A percentile compares a stretch with the other conserved stretches of the same genome.
phyloP scores from a whole-genome alignment of 2,329 filamentous ascomycete species.

The Zymoseptoria crescenta region DNA sequence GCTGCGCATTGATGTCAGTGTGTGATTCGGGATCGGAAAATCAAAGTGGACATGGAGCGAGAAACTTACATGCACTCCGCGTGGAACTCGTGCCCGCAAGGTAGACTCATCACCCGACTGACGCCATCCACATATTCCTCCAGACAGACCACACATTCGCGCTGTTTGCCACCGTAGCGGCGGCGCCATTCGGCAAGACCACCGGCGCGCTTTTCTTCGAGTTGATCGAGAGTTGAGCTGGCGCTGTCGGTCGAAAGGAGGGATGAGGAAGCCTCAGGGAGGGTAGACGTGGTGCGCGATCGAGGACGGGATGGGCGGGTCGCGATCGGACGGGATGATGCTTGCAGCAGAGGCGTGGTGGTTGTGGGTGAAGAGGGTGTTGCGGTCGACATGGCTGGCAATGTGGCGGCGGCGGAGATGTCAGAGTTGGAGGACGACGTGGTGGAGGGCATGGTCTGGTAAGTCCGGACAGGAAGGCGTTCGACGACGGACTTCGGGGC shows the following conservation, averaged over 20 bases:
- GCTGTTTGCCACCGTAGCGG: constrained; percentile 56
- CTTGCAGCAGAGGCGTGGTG: constrained; percentile 72
- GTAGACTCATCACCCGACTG: constrained; percentile 91
- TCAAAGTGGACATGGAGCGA: too few species aligned
- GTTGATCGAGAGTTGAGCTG: constrained; percentile 29
- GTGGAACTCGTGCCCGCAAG: constrained; percentile 97
- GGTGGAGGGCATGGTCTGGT: constrained; percentile 69
- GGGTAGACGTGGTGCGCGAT: constrained; percentile 57
- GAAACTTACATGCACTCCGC: constrained; percentile 95
- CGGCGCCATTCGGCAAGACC: constrained; percentile 47
- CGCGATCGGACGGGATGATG: constrained; percentile 14
- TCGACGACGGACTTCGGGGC: constrained; percentile 97
- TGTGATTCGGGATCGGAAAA: too few species aligned
- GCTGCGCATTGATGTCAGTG: constrained; percentile 42
- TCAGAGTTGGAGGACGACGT: constrained; percentile 34
- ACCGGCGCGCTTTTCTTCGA: constrained; percentile 46
- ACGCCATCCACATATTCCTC: constrained; percentile 95
- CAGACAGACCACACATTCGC: constrained; percentile 92
- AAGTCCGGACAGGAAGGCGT: constrained; percentile 87
- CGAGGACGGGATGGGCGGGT: constrained; percentile 48
- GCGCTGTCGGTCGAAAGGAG: constrained; percentile 21
- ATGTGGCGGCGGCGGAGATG: constrained; percentile 17
- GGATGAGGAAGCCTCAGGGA: constrained; percentile 32
- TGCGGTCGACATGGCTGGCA: background rate
- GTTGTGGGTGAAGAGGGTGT: constrained; percentile 25